Conservation (phyloP, 495 filamentous ascomycete genomes). For the Talaromyces trachyspermus region DNA sequence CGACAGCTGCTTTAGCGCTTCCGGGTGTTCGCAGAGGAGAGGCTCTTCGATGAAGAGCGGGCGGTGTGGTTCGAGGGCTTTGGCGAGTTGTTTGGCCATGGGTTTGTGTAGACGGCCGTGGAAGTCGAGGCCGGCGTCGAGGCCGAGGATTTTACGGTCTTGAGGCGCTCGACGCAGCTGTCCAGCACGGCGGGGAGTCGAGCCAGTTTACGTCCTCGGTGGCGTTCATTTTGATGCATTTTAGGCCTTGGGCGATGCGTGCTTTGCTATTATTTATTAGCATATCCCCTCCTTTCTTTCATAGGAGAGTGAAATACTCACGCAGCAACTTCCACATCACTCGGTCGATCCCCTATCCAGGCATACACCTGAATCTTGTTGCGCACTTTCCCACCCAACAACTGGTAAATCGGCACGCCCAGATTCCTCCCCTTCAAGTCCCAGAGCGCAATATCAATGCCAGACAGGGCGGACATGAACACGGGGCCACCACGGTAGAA, state of each 20-base stretch:
- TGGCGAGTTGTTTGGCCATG: constrained; percentile 74
- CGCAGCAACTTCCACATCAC: constrained; percentile 60
- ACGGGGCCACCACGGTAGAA: constrained; percentile 82
- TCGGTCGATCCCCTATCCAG: constrained; percentile 82
- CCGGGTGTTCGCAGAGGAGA: constrained; percentile 62
- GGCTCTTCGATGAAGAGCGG: constrained; percentile 82
- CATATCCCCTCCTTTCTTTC: neutral
- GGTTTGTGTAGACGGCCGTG: constrained; percentile 73
- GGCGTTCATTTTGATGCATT: constrained; percentile 73
- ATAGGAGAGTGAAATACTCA: constrained; percentile 20
- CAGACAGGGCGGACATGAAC: constrained; percentile 72
- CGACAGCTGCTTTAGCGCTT: constrained; percentile 59
- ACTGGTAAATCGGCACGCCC: constrained; percentile 63
- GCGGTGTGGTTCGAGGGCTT: constrained; percentile 58
- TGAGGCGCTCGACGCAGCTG: constrained; percentile 60
- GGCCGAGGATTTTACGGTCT: constrained; percentile 61
- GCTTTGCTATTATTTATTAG: constrained; percentile 33
- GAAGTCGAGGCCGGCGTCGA: constrained; percentile 71
- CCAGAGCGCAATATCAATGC: constrained; percentile 80
- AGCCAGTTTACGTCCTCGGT: constrained; percentile 75
- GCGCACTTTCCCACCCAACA: constrained; percentile 70
- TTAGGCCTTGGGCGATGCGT: constrained; percentile 65
- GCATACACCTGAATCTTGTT: constrained; percentile 70
- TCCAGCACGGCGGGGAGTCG: constrained; percentile 58
- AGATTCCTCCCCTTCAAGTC: constrained; percentile 60